A percentile compares a stretch with the other conserved stretches of the same genome.
Conservation (phyloP, 352 stramenopile species). For the Phytophthora pseudosyringae region DNA sequence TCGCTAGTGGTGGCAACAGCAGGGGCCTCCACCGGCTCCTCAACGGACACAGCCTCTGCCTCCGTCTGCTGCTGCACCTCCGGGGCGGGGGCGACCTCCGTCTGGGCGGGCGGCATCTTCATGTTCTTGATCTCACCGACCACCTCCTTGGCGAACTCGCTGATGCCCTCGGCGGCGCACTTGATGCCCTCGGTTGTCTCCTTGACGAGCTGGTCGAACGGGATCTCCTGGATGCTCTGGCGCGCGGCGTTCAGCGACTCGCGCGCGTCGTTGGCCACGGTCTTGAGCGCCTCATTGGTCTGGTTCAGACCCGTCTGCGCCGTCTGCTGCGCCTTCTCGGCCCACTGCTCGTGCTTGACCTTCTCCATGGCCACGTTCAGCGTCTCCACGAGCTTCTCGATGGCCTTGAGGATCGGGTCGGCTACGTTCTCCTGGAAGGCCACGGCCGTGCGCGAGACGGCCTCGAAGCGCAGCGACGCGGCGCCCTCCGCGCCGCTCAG, state of each 20-base stretch:
- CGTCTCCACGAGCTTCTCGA: constrained; percentile 85
- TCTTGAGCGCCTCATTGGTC: constrained; percentile 73
- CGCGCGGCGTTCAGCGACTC: constrained; percentile 58
- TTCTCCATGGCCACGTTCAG: constrained; percentile 82
- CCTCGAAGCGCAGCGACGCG: constrained; percentile 73
- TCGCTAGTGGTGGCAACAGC: constrained; percentile 38
- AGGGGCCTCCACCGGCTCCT: constrained; percentile 19
- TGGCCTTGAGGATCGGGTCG: constrained; percentile 78
- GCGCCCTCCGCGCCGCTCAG: constrained; percentile 35
- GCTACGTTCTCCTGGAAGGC: constrained; percentile 85
- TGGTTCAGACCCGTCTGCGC: constrained; percentile 60
- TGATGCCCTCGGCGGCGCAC: constrained; percentile 72
- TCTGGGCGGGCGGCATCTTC: constrained; percentile 33
- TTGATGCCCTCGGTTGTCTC: constrained; percentile 84
- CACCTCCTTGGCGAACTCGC: constrained; percentile 78
- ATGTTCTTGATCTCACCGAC: constrained; percentile 77
- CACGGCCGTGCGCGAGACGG: constrained; percentile 62
- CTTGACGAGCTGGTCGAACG: constrained; percentile 84
- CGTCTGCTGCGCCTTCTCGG: constrained; percentile 55
- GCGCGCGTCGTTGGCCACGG: constrained; percentile 58
- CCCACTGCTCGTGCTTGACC: constrained; percentile 84
- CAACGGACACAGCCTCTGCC: constrained; percentile 29
- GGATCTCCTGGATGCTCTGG: constrained; percentile 79
- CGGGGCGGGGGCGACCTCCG: constrained; percentile 38
- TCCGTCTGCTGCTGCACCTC: constrained; percentile 40